Percentiles rank a stretch among this genome's conserved stretches.
Conservation (phyloP, 805 yeast species). For the Candida montana region DNA sequence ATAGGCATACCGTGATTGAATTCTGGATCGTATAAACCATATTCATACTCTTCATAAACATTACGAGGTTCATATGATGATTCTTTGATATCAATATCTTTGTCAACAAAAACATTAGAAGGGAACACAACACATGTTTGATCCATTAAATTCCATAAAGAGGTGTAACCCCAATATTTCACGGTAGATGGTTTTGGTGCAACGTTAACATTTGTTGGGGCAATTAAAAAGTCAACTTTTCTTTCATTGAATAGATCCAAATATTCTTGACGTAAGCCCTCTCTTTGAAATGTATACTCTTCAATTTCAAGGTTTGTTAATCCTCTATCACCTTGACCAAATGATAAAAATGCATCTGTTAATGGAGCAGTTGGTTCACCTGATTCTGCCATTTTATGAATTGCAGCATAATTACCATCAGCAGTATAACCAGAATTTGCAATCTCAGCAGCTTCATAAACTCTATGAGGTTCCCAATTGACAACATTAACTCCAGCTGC, state of each 20-base stretch:
- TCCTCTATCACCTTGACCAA: conserved; percentile 51
- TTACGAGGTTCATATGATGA: conserved; percentile 17
- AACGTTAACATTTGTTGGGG: conserved; percentile 64
- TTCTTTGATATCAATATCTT: conserved; percentile 43
- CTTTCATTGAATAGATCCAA: conserved; percentile 45
- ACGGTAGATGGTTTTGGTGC: conserved; percentile 64
- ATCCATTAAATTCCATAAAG: conserved; percentile 68
- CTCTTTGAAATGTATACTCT: conserved; percentile 49
- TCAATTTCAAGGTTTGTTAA: conserved; percentile 48
- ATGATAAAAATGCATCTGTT: conserved; percentile 55
- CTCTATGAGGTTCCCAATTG: conserved; percentile 52
- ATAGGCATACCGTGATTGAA: conserved; percentile 52
- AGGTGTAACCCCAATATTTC: conserved; percentile 76
- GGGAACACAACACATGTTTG: conserved; percentile 63
- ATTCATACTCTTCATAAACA: conserved; percentile 30
- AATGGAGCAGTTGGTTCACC: conserved; percentile 69
- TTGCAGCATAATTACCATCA: conserved; percentile 63
- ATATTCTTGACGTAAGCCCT: conserved; percentile 53
- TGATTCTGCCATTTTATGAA: conserved; percentile 44
- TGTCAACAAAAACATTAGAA: conserved; percentile 38
- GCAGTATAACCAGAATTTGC: conserved; percentile 50
- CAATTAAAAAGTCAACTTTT: conserved; percentile 58
- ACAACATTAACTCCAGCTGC: conserved; percentile 56
- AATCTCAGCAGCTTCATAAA: conserved; percentile 53
- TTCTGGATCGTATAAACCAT: conserved; percentile 30